These are phyloP conservation scores for Claviceps digitariae DNA, from an alignment of 2,329 filamentous ascomycete genomes.

Conservation along the genomic window DNA sequence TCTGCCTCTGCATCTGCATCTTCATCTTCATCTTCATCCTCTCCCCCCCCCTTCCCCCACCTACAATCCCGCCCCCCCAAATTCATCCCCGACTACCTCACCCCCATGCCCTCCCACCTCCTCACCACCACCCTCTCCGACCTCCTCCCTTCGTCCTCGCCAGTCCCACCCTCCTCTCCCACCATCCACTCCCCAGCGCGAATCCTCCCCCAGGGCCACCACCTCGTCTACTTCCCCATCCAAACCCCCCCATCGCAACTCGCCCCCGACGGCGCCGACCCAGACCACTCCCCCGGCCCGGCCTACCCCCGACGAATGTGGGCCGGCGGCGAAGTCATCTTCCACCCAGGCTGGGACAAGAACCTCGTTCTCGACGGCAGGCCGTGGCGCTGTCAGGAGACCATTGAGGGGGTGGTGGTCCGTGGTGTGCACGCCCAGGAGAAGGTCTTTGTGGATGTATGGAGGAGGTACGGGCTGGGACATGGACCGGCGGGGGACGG, in stretches of 20 bases:
- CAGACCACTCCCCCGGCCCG: slow-evolving; percentile 57
- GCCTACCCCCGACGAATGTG: slow-evolving; percentile 72
- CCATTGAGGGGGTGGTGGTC: slow-evolving; percentile 24
- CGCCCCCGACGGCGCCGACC: slow-evolving; percentile 73
- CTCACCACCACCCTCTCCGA: slow-evolving; percentile 49
- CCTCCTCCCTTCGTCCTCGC: slow-evolving; percentile 25
- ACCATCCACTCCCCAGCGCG: slow-evolving; percentile 12
- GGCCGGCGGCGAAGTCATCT: slow-evolving; percentile 64
- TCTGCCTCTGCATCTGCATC: background rate
- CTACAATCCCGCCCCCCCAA: slow-evolving; percentile 12
- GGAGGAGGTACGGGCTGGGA: slow-evolving; percentile 28
- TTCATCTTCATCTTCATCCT: background rate
- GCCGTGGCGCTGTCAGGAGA: slow-evolving; percentile 31
- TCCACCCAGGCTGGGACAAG: slow-evolving; percentile 23
- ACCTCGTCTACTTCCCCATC: slow-evolving; percentile 79
- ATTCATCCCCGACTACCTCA: slow-evolving; percentile 30
- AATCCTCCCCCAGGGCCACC: slow-evolving; percentile 52
- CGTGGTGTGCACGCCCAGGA: slow-evolving; percentile 21
- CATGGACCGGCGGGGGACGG: slow-evolving; percentile 6
- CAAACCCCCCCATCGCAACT: slow-evolving; percentile 48
- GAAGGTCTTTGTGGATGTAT: slow-evolving; percentile 39
- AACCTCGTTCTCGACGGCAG: slow-evolving; percentile 25
- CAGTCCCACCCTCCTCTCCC: slow-evolving; percentile 4
- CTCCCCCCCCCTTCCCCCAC: background rate
- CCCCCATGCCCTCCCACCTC: slow-evolving; percentile 49